Evolutionary conservation across 805 yeast species (phyloP).

Genomic region (Spathaspora boniae): DNA sequence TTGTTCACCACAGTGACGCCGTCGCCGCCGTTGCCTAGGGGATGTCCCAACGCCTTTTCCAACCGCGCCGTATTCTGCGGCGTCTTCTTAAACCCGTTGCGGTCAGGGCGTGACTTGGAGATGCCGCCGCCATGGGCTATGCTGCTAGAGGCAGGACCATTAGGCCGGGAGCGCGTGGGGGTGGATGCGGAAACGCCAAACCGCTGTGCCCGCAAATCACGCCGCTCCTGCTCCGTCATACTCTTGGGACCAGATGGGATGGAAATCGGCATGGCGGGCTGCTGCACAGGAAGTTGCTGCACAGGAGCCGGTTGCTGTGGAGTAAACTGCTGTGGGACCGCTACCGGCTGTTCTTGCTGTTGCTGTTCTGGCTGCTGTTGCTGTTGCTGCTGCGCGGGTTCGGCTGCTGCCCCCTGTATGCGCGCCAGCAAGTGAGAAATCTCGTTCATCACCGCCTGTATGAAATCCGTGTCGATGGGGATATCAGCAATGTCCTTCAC

Average conservation of each 20-base stretch:
- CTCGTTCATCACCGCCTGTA: constrained; percentile 56
- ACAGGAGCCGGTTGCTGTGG: constrained; percentile 9
- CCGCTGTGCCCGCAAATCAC: constrained; percentile 7
- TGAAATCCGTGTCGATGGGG: constrained; percentile 54
- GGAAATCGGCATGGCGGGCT: constrained; percentile 1
- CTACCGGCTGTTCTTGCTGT: constrained; percentile 9
- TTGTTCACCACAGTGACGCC: constrained; percentile 13
- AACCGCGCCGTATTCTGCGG: constrained; percentile 2
- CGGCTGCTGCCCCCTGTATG: constrained; percentile 8
- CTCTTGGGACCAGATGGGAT: constrained; percentile 10
- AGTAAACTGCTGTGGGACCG: constrained; percentile 8
- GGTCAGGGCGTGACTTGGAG: background rate
- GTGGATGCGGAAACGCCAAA: constrained; percentile 3
- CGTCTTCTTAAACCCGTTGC: background rate
- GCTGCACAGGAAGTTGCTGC: constrained; percentile 8
- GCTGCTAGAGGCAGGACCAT: too few species aligned
- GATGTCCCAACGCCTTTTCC: constrained; percentile 8
- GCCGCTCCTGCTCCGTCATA: constrained; percentile 6
- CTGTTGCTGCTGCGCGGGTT: constrained; percentile 9
- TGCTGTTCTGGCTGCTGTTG: constrained; percentile 3
- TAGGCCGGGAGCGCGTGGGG: background rate
- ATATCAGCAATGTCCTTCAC: constrained; percentile 59
- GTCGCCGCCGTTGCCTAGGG: constrained; percentile 2
- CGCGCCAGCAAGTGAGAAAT: constrained; percentile 37
- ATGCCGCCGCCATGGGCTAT: too few species aligned